A percentile compares a stretch with the other conserved stretches of the same genome.
Evolutionary conservation across 169 alveolate species (phyloP).

Genomic region (Plasmodium gallinaceum): DNA sequence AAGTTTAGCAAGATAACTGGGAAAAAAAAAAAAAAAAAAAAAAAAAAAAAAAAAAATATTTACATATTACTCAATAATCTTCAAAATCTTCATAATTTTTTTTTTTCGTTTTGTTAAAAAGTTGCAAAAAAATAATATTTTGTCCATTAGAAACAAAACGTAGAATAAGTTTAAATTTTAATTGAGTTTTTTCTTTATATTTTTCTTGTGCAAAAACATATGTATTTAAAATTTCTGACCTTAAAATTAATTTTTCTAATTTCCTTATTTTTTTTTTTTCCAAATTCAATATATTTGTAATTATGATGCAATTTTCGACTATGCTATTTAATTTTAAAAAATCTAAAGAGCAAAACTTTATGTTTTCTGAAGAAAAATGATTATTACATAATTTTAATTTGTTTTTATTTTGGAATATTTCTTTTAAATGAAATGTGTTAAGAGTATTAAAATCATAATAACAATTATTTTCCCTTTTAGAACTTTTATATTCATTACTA

Average conservation of each 20-base stretch:
- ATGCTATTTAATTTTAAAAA: slow-evolving; percentile 23
- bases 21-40: neutral
- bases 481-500: neutral
- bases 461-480: neutral
- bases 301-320: slow-evolving; percentile 38
- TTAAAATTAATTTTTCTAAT: slow-evolving; percentile 42
- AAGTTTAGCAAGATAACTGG: too few relatives aligned
- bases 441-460: neutral
- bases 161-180: slow-evolving; percentile 31
- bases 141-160: slow-evolving; percentile 74
- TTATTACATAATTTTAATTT: neutral
- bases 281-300: slow-evolving; percentile 41
- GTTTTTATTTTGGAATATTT: slow-evolving; percentile 1
- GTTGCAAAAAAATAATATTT: slow-evolving; percentile 52
- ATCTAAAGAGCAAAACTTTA: slow-evolving; percentile 34
- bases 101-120: slow-evolving; percentile 21
- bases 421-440: slow-evolving; percentile 11
- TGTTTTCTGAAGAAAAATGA: neutral
- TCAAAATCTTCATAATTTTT: slow-evolving; percentile 22
- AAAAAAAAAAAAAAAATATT: slow-evolving; percentile 1
- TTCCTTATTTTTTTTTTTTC: slow-evolving; percentile 59
- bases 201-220: slow-evolving; percentile 63
- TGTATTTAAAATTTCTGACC: slow-evolving; percentile 60
- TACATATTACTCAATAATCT: neutral
- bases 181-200: slow-evolving; percentile 52